Evolutionary conservation across 2,329 filamentous ascomycete species (phyloP).

Genomic region (Colletotrichum tropicale): DNA sequence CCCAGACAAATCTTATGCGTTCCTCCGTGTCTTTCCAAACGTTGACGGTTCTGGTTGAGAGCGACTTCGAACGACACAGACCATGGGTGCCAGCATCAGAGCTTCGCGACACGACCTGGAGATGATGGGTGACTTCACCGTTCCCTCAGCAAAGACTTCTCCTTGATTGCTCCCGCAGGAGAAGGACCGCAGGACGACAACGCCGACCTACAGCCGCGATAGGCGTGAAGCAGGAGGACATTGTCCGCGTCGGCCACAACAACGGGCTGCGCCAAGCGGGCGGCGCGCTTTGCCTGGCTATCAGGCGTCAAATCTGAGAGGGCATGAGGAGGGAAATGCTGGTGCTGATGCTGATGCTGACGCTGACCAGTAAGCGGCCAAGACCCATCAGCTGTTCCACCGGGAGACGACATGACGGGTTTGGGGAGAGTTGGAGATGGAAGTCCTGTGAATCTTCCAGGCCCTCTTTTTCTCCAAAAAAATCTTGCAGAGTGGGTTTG

Average conservation of each 20-base stretch:
- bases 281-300: neutral
- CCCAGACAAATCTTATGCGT: rapidly evolving
- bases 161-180: neutral
- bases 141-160: neutral
- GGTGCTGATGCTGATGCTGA: neutral
- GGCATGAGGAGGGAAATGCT: neutral
- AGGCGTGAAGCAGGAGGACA: neutral
- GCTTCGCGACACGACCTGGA: neutral
- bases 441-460: neutral
- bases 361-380: neutral
- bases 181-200: neutral
- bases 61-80: neutral
- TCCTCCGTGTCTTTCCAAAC: neutral
- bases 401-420: neutral
- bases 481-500: neutral
- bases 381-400: neutral
- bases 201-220: neutral
- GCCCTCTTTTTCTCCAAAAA: constrained; percentile 6
- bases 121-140: neutral
- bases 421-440: neutral
- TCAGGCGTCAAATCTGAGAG: neutral
- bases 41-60: neutral
- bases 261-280: neutral
- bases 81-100: neutral
- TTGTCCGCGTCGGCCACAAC: neutral